Percentiles rank a stretch among this genome's conserved stretches.
Evolutionary conservation across 2,329 filamentous ascomycete genomes (phyloP).

Genomic region (Zarea fungicola): DNA sequence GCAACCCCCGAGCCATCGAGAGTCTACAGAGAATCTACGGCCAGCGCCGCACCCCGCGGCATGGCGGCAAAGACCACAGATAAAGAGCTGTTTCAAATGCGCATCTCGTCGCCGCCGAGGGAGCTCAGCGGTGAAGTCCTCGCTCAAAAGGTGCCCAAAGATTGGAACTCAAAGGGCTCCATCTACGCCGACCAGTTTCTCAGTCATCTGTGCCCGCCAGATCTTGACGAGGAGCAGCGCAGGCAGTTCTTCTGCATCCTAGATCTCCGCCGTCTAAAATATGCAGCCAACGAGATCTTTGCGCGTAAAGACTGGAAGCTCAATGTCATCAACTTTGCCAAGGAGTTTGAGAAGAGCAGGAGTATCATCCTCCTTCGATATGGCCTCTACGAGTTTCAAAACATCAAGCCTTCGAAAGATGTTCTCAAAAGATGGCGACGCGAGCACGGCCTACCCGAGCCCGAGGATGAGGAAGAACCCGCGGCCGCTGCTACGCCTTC

Average conservation of each 20-base stretch:
- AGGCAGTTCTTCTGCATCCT: conserved; percentile 60
- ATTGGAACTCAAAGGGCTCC: conserved; percentile 46
- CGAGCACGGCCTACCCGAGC: conserved; percentile 49
- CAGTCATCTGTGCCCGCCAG: conserved; percentile 49
- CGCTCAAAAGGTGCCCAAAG: conserved; percentile 48
- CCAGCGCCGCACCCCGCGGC: conserved; percentile 43
- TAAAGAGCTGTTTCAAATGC: conserved; percentile 52
- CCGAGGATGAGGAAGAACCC: conserved; percentile 39
- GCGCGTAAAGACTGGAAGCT: conserved; percentile 57
- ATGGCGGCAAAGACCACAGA: conserved; percentile 45
- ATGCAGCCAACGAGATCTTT: conserved; percentile 57
- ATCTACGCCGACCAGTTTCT: conserved; percentile 58
- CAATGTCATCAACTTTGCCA: conserved; percentile 57
- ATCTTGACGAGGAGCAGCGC: conserved; percentile 54
- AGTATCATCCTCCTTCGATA: conserved; percentile 57
- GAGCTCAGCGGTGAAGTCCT: conserved; percentile 52
- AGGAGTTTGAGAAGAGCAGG: conserved; percentile 60
- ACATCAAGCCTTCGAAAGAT: conserved; percentile 53
- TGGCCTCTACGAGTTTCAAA: conserved; percentile 59
- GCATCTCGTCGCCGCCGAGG: conserved; percentile 52
- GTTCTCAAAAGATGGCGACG: conserved; percentile 54
- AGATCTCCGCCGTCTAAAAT: conserved; percentile 56
- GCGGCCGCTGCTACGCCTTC: conserved; percentile 26
- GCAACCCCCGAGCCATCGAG: conserved; percentile 39
- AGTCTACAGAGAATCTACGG: conserved; percentile 39